A percentile compares a stretch with the other conserved stretches of the same genome.
These are phyloP conservation scores for Naegleria lovaniensis DNA, from an alignment of 208 protist species.

Conservation along the genomic window DNA sequence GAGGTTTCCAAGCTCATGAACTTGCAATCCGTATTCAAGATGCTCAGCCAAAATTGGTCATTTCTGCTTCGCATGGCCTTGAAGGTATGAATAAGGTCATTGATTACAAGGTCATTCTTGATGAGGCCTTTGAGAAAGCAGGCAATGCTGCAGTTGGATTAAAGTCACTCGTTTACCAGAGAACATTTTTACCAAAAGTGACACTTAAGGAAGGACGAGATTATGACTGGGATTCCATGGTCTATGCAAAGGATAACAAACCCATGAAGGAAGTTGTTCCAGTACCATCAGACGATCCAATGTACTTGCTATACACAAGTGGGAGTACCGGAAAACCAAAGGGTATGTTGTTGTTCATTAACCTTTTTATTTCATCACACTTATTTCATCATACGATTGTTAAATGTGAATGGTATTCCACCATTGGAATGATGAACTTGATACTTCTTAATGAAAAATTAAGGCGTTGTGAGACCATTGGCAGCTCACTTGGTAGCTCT, in stretches of 20 bases:
- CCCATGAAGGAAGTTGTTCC: neutral
- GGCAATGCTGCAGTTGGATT: neutral
- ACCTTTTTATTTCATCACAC: no score
- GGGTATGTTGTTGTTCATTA: neutral
- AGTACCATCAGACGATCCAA: slow-evolving; percentile 20
- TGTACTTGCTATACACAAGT: slow-evolving; percentile 45
- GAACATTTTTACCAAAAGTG: neutral
- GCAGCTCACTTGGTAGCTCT: slow-evolving; percentile 34
- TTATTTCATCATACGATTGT: neutral
- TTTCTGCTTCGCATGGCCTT: slow-evolving; percentile 30
- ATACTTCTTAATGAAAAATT: neutral
- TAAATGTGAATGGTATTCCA: neutral
- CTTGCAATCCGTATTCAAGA: slow-evolving; percentile 37
- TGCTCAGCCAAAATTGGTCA: slow-evolving; percentile 28
- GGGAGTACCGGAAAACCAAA: slow-evolving; percentile 42
- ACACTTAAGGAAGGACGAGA: neutral
- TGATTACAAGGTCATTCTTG: slow-evolving; percentile 37
- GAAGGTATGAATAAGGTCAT: slow-evolving; percentile 25
- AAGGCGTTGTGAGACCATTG: slow-evolving; percentile 35
- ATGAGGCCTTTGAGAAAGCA: slow-evolving; percentile 25
- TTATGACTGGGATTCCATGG: neutral
- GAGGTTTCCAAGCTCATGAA: slow-evolving; percentile 37
- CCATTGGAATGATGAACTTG: neutral
- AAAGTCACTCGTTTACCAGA: neutral
- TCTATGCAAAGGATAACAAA: neutral